These are phyloP conservation scores for Pythium plurisporium DNA, from an alignment of 352 stramenopile genomes.

Conservation along the genomic window DNA sequence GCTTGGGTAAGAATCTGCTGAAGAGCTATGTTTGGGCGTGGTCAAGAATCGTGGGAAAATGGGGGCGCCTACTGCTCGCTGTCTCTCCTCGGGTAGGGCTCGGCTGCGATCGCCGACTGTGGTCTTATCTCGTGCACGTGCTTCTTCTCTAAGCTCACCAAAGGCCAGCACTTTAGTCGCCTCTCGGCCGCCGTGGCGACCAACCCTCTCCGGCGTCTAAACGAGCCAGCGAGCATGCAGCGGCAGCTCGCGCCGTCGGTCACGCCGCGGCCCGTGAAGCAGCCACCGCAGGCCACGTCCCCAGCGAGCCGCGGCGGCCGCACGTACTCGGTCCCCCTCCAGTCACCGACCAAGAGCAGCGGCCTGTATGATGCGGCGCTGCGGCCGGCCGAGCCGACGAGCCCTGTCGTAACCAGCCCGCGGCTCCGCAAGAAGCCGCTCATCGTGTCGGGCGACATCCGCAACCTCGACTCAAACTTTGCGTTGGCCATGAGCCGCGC, in stretches of 20 bases:
- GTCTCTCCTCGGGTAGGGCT: too few species aligned
- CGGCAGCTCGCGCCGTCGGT: slow-evolving; percentile 55
- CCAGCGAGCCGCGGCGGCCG: slow-evolving; percentile 28
- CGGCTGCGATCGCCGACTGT: too few species aligned
- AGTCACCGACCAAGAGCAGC: slow-evolving; percentile 43
- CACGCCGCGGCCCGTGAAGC: slow-evolving; percentile 55
- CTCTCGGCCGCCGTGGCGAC: too few species aligned
- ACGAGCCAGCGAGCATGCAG: slow-evolving; percentile 7
- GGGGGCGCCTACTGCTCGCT: too few species aligned
- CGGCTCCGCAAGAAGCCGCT: slow-evolving; percentile 51
- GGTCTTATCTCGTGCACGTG: too few species aligned
- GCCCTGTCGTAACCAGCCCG: slow-evolving; percentile 21
- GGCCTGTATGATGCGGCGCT: slow-evolving; percentile 17
- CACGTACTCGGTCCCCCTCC: slow-evolving; percentile 39
- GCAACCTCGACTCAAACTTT: slow-evolving; percentile 71
- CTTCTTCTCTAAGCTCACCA: too few species aligned
- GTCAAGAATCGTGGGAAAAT: too few species aligned
- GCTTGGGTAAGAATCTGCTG: too few species aligned
- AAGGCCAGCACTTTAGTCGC: too few species aligned
- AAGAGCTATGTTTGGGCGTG: too few species aligned
- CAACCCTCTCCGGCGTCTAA: too few species aligned
- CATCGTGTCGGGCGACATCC: slow-evolving; percentile 62
- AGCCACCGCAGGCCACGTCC: slow-evolving; percentile 11
- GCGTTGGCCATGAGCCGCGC: slow-evolving; percentile 42
- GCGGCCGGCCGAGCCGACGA: slow-evolving; percentile 28